phyloP scores from a whole-genome alignment of 306 rosid species.

The Castanea sativa region DNA sequence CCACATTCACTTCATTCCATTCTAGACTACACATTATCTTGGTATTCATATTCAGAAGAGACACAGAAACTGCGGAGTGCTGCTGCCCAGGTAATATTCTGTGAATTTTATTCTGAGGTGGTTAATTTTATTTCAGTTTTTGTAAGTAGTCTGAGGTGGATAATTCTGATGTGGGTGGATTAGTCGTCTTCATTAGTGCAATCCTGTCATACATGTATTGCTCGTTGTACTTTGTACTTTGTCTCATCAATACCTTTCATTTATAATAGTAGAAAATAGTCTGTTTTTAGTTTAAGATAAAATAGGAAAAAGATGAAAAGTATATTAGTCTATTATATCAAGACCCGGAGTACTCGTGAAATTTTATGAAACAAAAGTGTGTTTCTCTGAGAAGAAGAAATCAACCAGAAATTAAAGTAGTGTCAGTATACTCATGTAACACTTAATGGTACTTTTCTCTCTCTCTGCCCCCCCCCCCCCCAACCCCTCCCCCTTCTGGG shows the following conservation, averaged over 20 bases:
- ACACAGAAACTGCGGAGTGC: conserved; percentile 72
- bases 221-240: neutral
- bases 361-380: neutral
- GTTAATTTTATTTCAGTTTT: neutral
- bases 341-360: neutral
- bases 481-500: neutral
- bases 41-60: conserved; percentile 76
- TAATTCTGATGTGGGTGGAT: neutral
- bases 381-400: neutral
- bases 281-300: neutral
- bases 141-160: neutral
- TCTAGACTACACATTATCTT: conserved; percentile 61
- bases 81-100: conserved; percentile 76
- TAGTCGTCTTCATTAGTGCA: neutral
- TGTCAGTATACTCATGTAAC: neutral
- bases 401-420: neutral
- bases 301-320: no score
- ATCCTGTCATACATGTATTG: neutral
- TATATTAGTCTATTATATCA: neutral
- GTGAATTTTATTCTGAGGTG: neutral
- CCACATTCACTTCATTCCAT: conserved; percentile 51
- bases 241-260: neutral
- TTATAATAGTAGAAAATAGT: neutral
- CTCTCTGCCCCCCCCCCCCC: no score
- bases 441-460: no score